Base-by-base conservation (phyloP, 2,329 filamentous ascomycete genomes). In the Fusarium phyllophilum region DNA sequence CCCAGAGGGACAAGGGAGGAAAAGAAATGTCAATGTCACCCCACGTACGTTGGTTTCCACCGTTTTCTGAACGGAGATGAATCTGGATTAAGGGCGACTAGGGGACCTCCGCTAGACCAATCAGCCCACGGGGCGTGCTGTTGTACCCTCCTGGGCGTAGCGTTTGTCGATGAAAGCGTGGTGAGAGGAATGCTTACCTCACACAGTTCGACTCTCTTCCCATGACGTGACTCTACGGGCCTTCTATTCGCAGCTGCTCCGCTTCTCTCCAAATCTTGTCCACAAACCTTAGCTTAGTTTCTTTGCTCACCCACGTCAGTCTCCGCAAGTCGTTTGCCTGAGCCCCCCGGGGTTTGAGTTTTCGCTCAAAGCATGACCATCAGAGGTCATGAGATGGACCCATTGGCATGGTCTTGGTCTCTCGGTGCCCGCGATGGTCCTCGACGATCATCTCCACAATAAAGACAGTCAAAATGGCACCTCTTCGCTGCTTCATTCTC, bases 361-460 rank as follows among this genome's bases (percentile, higher is more conserved):
- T 73, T 70, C 36, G 62, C 38, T 64, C 44, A 57, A 62, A 63
- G 67, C 71, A 64, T 73, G 71, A 73, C 68, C 71, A 68, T 44
- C 48, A 48, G 56, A 71, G 39, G 59, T 74, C 71, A 74, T 74
- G 67, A 74, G 71, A 74, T 63, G 54, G 71, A 72, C 57, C 70
- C 70, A 57, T 70, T 41, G 34, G n/a, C 36, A 36, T 70, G 42
- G 52, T 36, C 41, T 63, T 66, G 58, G 38, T 36, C 51, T 51
- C 41, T 73, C 70, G 70, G 70, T 71, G 66, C 71, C 36, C 66
- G 26, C 62, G 70, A 73, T 72, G 71, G 17, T 13, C 31, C 45
- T 70, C 36, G 70, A 24, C 41, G 26, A 58, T 70, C 66, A 67
- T 73, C 67, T 68, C 71, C 71, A 74, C 71, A 73, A 68, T 72